Evolutionary conservation across 129 eudicot genomes (phyloP).

Genomic region (Helichrysum umbraculigerum): DNA sequence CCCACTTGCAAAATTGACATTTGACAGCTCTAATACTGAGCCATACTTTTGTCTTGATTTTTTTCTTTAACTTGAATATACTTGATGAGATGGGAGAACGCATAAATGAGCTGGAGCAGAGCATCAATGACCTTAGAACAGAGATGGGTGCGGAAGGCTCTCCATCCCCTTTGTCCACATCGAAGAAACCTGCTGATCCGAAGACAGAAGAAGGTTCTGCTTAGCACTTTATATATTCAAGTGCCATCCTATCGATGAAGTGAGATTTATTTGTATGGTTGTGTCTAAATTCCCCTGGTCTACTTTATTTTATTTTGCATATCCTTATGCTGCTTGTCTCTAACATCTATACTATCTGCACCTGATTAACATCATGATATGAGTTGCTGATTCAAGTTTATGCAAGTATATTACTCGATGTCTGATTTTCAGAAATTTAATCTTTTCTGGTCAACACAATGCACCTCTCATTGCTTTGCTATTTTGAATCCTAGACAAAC

Average conservation of each 20-base stretch:
- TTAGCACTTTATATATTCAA: conserved; percentile 6
- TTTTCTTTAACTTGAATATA: conserved; percentile 38
- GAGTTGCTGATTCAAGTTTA: conserved; percentile 16
- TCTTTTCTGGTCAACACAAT: conserved; percentile 19
- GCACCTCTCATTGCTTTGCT: neutral
- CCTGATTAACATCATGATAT: conserved; percentile 2
- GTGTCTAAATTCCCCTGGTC: neutral
- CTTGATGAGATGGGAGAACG: conserved; percentile 76
- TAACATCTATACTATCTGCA: neutral
- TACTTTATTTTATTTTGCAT: conserved; percentile 26
- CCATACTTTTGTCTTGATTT: neutral
- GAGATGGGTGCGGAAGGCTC: conserved; percentile 73
- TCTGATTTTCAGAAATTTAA: neutral
- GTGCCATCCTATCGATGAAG: conserved; percentile 9
- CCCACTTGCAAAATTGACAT: neutral
- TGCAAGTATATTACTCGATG: neutral
- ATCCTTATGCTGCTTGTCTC: conserved; percentile 23
- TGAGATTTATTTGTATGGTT: conserved; percentile 26
- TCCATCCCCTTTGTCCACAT: conserved; percentile 51
- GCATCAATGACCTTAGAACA: conserved; percentile 60
- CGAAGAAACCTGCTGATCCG: conserved; percentile 41
- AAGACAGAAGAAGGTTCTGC: conserved; percentile 50
- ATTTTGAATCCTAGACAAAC: neutral
- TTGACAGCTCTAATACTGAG: neutral
- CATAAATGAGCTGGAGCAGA: conserved; percentile 69